Evolutionary conservation across 164 flowering plant genomes (phyloP).

Genomic region (Magnolia kwangsiensis): DNA sequence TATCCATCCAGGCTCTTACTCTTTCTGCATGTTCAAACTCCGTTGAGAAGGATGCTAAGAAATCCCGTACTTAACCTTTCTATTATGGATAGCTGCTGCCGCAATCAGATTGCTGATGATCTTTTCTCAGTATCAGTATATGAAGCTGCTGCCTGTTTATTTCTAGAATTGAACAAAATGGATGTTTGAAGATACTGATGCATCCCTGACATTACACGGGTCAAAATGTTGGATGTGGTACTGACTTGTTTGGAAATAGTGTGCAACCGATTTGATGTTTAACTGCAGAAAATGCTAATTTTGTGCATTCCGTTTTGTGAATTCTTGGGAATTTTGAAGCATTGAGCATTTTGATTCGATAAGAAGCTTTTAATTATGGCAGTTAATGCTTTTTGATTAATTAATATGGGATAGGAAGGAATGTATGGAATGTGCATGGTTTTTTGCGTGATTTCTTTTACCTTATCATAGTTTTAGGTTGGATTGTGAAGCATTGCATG

Average conservation of each 20-base stretch:
- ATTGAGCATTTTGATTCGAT: not conserved
- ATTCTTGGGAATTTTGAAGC: not conserved
- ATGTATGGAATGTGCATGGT: not conserved
- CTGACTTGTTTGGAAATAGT: not conserved
- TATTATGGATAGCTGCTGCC: not conserved
- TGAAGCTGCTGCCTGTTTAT: not conserved
- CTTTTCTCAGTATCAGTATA: not conserved
- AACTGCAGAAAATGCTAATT: not conserved
- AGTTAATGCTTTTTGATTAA: not conserved
- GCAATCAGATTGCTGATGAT: not conserved
- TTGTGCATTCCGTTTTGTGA: not conserved
- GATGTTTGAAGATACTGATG: not conserved
- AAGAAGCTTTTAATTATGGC: not conserved
- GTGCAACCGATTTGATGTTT: not conserved
- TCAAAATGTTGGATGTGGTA: not conserved
- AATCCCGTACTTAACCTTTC: not conserved
- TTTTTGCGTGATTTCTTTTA: not conserved
- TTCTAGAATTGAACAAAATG: not conserved
- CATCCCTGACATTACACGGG: not conserved
- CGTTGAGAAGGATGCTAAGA: not conserved
- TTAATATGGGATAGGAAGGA: not conserved
- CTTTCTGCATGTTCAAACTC: not conserved
- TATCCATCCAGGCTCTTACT: too few relatives aligned
- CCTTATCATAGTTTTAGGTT: not conserved
- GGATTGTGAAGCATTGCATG: not conserved